A percentile compares a stretch with the other conserved stretches of the same genome.
phyloP scores from a whole-genome alignment of 306 rosid genomes.

The Citrullus colocynthis region DNA sequence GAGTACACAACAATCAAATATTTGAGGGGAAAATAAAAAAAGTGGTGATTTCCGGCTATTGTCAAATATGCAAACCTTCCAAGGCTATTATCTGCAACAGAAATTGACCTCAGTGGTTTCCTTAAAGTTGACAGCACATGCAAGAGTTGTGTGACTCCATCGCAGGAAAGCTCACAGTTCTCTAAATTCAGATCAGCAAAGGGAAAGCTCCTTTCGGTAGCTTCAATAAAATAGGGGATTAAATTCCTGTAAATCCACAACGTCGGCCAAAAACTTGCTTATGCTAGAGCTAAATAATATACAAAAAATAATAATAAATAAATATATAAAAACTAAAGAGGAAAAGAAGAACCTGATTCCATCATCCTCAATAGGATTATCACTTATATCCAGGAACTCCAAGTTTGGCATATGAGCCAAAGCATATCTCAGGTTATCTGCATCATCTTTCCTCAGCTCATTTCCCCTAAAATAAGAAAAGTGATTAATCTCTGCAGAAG shows the following conservation, averaged over 20 bases:
- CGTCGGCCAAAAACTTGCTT: constrained; percentile 21
- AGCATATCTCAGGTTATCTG: constrained; percentile 47
- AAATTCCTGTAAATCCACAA: constrained; percentile 44
- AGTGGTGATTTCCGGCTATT: constrained; percentile 6
- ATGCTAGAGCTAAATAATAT: neutral
- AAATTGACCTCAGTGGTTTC: constrained; percentile 59
- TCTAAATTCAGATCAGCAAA: constrained; percentile 49
- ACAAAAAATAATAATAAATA: neutral
- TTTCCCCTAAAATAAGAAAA: constrained; percentile 43
- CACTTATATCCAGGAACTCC: constrained; percentile 89
- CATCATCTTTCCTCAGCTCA: constrained; percentile 49
- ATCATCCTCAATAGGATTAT: constrained; percentile 57
- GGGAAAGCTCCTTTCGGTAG: constrained; percentile 30
- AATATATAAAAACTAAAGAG: neutral
- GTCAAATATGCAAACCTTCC: constrained; percentile 59
- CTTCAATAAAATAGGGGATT: constrained; percentile 46
- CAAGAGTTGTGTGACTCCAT: constrained; percentile 48
- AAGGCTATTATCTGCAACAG: constrained; percentile 70
- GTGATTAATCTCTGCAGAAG: neutral
- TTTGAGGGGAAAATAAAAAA: constrained; percentile 10
- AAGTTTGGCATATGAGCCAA: constrained; percentile 48
- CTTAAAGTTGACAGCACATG: constrained; percentile 36
- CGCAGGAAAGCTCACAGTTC: constrained; percentile 52
- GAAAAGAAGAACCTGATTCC: constrained; percentile 58
- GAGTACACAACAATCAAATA: constrained; percentile 19